Percentiles rank a stretch among this genome's conserved stretches.
phyloP scores from a whole-genome alignment of 345 rosid species.

The Boechera divaricarpa region DNA sequence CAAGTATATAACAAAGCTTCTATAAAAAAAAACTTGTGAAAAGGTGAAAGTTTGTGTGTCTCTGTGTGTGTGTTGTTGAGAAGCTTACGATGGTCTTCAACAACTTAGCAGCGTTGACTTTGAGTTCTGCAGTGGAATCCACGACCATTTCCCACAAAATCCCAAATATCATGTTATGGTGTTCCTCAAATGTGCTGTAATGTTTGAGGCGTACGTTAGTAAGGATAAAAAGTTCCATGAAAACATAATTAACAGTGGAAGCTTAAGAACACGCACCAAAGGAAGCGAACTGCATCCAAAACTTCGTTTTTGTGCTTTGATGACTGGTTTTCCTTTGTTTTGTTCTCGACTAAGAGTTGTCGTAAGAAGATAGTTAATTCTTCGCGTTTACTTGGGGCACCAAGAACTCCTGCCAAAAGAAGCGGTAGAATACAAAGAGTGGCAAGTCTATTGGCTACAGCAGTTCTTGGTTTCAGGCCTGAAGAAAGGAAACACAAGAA shows the following conservation, averaged over 20 bases:
- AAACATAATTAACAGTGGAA: slow-evolving; percentile 21
- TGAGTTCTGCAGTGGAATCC: slow-evolving; percentile 77
- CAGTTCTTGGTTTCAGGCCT: slow-evolving; percentile 89
- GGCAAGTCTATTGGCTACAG: slow-evolving; percentile 77
- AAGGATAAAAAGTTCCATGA: slow-evolving; percentile 27
- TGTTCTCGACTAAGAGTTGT: slow-evolving; percentile 69
- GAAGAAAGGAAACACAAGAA: slow-evolving; percentile 43
- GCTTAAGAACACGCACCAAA: slow-evolving; percentile 62
- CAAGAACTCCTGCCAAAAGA: slow-evolving; percentile 92
- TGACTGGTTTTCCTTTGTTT: slow-evolving; percentile 61
- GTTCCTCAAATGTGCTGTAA: slow-evolving; percentile 82
- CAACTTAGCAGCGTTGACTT: slow-evolving; percentile 77
- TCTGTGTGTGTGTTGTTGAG: slow-evolving; percentile 32
- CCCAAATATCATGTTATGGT: slow-evolving; percentile 79
- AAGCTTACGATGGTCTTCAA: slow-evolving; percentile 82
- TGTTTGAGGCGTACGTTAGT: slow-evolving; percentile 41
- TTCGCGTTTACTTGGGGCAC: slow-evolving; percentile 75
- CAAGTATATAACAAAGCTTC: slow-evolving; percentile 24
- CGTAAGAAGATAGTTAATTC: slow-evolving; percentile 74
- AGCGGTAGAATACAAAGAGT: slow-evolving; percentile 82
- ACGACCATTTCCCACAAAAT: slow-evolving; percentile 98
- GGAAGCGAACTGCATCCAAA: slow-evolving; percentile 87
- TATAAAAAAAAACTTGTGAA: not conserved
- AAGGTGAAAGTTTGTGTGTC: slow-evolving; percentile 31
- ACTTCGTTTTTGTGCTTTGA: slow-evolving; percentile 59